phyloP scores from a whole-genome alignment of 129 eudicot species.

The Solidago caesia region DNA sequence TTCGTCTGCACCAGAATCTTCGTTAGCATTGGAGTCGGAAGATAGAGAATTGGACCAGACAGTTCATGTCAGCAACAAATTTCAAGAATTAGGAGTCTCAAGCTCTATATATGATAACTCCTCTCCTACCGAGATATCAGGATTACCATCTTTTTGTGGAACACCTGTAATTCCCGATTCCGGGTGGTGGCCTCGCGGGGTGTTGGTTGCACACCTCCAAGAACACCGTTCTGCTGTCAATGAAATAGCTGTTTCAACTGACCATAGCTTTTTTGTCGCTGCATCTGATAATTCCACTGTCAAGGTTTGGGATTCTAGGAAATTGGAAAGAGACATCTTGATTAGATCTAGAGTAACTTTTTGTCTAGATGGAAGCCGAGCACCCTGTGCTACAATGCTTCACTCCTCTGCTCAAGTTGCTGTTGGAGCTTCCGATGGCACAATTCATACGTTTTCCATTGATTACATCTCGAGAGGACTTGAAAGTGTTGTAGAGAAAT shows the following conservation, averaged over 20 bases:
- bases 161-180: slow-evolving; percentile 65
- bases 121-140: slow-evolving; percentile 41
- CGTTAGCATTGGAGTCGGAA: slow-evolving; percentile 57
- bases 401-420: slow-evolving; percentile 79
- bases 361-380: slow-evolving; percentile 77
- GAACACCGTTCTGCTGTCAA: slow-evolving; percentile 94
- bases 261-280: slow-evolving; percentile 76
- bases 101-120: slow-evolving; percentile 49
- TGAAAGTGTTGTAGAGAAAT: slow-evolving; percentile 82
- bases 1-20: slow-evolving; percentile 58
- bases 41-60: slow-evolving; percentile 77
- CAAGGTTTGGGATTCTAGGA: slow-evolving; percentile 93
- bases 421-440: slow-evolving; percentile 88
- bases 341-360: slow-evolving; percentile 88
- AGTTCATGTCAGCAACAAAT: slow-evolving; percentile 47
- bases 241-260: slow-evolving; percentile 79
- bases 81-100: slow-evolving; percentile 65
- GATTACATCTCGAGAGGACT: slow-evolving; percentile 82
- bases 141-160: slow-evolving; percentile 49
- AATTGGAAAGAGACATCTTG: slow-evolving; percentile 87
- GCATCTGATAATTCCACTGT: slow-evolving; percentile 97
- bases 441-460: slow-evolving; percentile 74
- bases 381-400: slow-evolving; percentile 69
- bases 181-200: slow-evolving; percentile 97
- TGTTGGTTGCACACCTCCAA: slow-evolving; percentile 92